phyloP scores from a whole-genome alignment of 2,329 filamentous ascomycete genomes.

The Paecilomyces sp. region DNA sequence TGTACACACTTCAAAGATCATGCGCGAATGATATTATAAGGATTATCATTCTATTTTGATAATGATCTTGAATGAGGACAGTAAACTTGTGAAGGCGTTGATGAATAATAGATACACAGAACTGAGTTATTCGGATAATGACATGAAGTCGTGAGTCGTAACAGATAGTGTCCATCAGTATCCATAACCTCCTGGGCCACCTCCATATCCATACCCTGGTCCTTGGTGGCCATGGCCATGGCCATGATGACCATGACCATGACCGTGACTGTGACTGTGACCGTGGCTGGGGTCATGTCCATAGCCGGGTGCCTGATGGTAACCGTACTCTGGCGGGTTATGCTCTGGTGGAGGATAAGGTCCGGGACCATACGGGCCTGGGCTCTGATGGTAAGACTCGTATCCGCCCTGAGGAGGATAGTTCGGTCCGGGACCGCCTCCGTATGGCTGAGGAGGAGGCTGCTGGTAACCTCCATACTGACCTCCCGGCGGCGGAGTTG shows the following conservation, averaged over 20 bases:
- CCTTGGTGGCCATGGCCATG: conserved; percentile 1
- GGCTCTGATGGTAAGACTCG: not conserved
- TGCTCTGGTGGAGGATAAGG: not conserved
- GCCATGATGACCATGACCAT: not conserved
- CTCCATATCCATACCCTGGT: not conserved
- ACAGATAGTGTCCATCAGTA: conserved; percentile 2
- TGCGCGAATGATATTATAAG: too few relatives aligned
- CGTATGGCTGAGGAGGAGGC: not conserved
- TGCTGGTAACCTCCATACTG: not conserved
- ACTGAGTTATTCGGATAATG: not conserved
- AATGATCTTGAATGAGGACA: too few relatives aligned
- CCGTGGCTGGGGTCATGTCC: conserved; percentile 4
- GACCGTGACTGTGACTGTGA: not conserved
- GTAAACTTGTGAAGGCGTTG: not conserved
- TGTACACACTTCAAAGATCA: too few relatives aligned
- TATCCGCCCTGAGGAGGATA: not conserved
- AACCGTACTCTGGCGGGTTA: not conserved
- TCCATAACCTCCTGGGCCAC: not conserved
- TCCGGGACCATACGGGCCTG: not conserved
- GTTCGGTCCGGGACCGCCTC: not conserved
- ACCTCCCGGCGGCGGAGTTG: not conserved
- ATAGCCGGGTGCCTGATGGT: not conserved
- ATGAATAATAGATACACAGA: not conserved
- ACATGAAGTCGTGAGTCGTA: not conserved
- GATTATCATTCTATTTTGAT: too few relatives aligned